phyloP scores from a whole-genome alignment of 345 rosid genomes.

The Lepidium sativum region DNA sequence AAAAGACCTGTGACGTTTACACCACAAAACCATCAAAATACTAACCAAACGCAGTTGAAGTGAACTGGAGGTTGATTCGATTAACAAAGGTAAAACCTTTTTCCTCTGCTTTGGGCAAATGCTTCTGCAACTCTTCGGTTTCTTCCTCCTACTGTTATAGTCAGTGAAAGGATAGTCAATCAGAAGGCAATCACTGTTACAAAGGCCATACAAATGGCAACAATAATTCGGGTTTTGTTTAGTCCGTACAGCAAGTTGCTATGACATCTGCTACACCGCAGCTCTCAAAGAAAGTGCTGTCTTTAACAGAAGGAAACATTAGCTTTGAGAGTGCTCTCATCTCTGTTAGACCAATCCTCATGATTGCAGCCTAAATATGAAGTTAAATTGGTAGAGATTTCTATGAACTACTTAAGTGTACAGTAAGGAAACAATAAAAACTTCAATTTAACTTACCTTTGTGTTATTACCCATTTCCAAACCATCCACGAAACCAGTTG shows the following conservation, averaged over 20 bases:
- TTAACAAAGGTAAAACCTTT: constrained; percentile 43
- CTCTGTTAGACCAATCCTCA: constrained; percentile 94
- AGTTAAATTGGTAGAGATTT: background rate
- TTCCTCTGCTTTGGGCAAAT: constrained; percentile 68
- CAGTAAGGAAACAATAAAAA: background rate
- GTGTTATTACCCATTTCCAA: constrained; percentile 96
- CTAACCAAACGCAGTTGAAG: background rate
- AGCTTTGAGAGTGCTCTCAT: constrained; percentile 86
- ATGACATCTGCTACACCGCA: constrained; percentile 93
- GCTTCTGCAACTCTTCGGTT: constrained; percentile 92
- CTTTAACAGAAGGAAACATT: constrained; percentile 74
- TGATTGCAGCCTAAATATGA: constrained; percentile 71
- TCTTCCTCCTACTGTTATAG: constrained; percentile 72
- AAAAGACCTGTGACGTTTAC: constrained; percentile 53
- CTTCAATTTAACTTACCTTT: constrained; percentile 39
- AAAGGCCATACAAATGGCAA: background rate
- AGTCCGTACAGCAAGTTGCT: constrained; percentile 81
- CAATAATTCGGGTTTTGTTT: background rate
- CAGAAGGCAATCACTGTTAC: background rate
- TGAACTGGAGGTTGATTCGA: background rate
- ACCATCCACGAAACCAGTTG: constrained; percentile 95
- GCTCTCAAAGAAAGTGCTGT: constrained; percentile 89
- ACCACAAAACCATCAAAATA: background rate
- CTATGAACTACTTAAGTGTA: background rate
- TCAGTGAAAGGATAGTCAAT: constrained; percentile 1